phyloP scores from a whole-genome alignment of 2,329 filamentous ascomycete genomes.

The Xylariaceae sp. region DNA sequence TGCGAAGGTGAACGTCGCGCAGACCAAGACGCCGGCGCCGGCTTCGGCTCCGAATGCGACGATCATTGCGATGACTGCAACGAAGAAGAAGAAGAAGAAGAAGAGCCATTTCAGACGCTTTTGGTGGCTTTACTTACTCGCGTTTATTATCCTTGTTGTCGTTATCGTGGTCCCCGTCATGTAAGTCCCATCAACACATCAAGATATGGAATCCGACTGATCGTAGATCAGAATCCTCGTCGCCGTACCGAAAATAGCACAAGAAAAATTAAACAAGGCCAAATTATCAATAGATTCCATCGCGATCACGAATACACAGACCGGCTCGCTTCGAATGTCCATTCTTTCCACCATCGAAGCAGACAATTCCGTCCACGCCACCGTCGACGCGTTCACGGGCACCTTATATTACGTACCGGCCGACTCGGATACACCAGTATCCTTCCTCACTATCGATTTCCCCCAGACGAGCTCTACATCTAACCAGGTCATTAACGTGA shows the following conservation, averaged over 20 bases:
- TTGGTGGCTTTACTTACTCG: constrained; percentile 58
- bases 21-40: neutral
- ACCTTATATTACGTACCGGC: constrained; percentile 46
- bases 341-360: constrained; percentile 53
- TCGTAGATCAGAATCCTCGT: constrained; percentile 46
- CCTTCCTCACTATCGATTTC: constrained; percentile 49
- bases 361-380: constrained; percentile 47
- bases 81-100: constrained; percentile 11
- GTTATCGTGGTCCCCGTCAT: constrained; percentile 54
- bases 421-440: constrained; percentile 41
- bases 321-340: constrained; percentile 43
- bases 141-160: constrained; percentile 41
- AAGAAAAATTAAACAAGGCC: constrained; percentile 50
- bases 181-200: constrained; percentile 41
- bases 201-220: neutral
- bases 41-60: neutral
- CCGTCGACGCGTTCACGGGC: constrained; percentile 46
- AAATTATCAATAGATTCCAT: constrained; percentile 49
- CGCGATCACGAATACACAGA: constrained; percentile 42
- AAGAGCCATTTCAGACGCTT: constrained; percentile 48
- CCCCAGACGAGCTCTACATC: constrained; percentile 47
- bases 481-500: constrained; percentile 48
- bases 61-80: constrained; percentile 19
- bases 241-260: constrained; percentile 51
- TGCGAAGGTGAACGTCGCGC: neutral